Base-by-base conservation (phyloP, 106 monocot species). In the Posidonia australis region DNA sequence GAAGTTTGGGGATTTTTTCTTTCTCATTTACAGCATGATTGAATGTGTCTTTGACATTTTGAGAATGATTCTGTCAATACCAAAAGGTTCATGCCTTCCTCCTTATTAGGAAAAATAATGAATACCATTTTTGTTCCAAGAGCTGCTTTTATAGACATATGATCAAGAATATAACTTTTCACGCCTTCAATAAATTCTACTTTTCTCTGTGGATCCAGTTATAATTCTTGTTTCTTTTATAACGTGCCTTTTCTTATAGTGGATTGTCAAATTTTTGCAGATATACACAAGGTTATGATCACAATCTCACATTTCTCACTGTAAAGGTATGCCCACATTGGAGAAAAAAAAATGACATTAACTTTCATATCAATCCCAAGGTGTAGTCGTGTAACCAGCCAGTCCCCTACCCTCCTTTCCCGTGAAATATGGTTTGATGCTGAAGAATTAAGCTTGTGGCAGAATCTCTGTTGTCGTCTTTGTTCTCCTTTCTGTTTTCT, bases 281-380 rank as follows among this genome's bases (percentile, higher is more conserved):
- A 62, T 93, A 81, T 44, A 86, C 65, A 24, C 85, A 93, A 74
- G 83, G 86, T 64, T 93, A 93, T 58, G 77, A 69, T 41, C 71
- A 86, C 45, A 77, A 80, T 46, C 79, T 93, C 32, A 86, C 81
- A 24, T 93, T 89, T 71, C 83, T 89, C 68, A 93, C 93, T 46
- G 64, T 93, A 52, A 93, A 93, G 93, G 93, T 89, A 75, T 36
- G 31, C 6, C 30, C 60, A 29, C 10, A 4, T 23, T 60, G 31
- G 24, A 61, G 20, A 9, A 17, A n/a, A 32, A 18, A 12, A 32
- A 36, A 21, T 12, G 17, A 18, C 36, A 25, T 9, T 61, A 12
- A 13, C 1, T 61, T 31, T 3, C 2, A 16, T 9, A n/a, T 11
- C 28, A 20, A 36, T 17, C 28, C 10, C 27, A 10, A 18, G 10